Evolutionary conservation across 2,329 filamentous ascomycete species (phyloP).

Genomic region (Trichoderma pleuroti): DNA sequence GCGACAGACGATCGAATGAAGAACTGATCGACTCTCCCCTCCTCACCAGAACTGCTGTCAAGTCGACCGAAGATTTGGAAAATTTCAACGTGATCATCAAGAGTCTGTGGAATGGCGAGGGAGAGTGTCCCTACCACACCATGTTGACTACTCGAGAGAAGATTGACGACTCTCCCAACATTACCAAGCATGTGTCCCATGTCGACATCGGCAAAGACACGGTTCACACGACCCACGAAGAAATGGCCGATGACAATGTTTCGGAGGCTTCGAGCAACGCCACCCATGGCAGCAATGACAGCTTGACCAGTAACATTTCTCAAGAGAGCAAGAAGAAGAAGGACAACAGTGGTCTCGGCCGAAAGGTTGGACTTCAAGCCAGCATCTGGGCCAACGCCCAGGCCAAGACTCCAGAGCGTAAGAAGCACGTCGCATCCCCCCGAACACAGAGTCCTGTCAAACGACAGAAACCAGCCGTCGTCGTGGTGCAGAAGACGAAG

Average conservation of each 20-base stretch:
- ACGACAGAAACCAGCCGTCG: background rate
- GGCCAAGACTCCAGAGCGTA: background rate
- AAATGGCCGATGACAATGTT: background rate
- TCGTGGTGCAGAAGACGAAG: too few relatives aligned
- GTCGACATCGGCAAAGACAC: background rate
- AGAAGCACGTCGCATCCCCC: background rate
- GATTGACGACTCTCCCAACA: background rate
- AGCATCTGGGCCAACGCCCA: background rate
- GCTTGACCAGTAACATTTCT: background rate
- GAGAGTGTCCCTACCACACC: background rate
- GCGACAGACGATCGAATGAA: conserved; percentile 9
- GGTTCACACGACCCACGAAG: background rate
- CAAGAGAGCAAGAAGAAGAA: background rate
- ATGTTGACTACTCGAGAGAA: background rate
- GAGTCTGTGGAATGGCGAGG: background rate
- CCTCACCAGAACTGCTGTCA: background rate
- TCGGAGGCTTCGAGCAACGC: background rate
- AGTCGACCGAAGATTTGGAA: background rate
- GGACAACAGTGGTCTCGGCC: background rate
- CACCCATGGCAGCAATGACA: background rate
- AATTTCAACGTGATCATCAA: background rate
- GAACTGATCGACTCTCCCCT: conserved; percentile 23
- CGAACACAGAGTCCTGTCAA: background rate
- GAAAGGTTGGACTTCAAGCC: background rate
- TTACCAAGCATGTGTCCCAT: background rate